Conservation (phyloP, 2,329 filamentous ascomycete genomes). For the Pseudogymnoascus sp. region DNA sequence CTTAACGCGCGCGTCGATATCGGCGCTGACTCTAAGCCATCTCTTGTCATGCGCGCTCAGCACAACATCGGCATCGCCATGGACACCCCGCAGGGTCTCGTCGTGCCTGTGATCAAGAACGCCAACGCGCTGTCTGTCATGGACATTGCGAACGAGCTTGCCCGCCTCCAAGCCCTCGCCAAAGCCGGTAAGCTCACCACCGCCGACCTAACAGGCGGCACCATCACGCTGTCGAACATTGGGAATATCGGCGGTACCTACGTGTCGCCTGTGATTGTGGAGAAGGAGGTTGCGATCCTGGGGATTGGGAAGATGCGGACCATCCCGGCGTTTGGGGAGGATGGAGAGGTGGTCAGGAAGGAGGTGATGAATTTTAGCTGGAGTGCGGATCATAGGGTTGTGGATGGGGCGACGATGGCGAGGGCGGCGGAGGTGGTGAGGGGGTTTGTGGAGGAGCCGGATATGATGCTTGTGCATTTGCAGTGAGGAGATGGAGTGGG, state of each 20-base stretch:
- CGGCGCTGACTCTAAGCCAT: constrained; percentile 51
- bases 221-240: constrained; percentile 94
- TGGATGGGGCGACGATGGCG: constrained; percentile 92
- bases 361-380: constrained; percentile 89
- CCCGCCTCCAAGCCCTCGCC: constrained; percentile 64
- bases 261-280: constrained; percentile 82
- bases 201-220: constrained; percentile 73
- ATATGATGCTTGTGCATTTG: constrained; percentile 77
- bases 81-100: constrained; percentile 78
- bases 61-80: constrained; percentile 97
- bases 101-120: constrained; percentile 87
- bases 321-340: constrained; percentile 66
- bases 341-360: constrained; percentile 54
- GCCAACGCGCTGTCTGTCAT: constrained; percentile 69
- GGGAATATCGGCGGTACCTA: constrained; percentile 91
- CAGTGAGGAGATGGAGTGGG: constrained; percentile 42
- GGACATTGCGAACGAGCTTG: constrained; percentile 68
- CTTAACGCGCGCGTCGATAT: constrained; percentile 79
- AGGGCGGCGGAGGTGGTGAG: constrained; percentile 77
- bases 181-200: constrained; percentile 64
- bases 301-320: constrained; percentile 75
- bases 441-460: constrained; percentile 72
- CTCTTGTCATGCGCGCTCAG: constrained; percentile 66
- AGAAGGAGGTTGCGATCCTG: constrained; percentile 83
- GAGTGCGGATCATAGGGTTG: constrained; percentile 89